These are phyloP conservation scores for Botryosphaeria dothidea DNA, from an alignment of 2,329 filamentous ascomycete genomes.

Conservation along the genomic window DNA sequence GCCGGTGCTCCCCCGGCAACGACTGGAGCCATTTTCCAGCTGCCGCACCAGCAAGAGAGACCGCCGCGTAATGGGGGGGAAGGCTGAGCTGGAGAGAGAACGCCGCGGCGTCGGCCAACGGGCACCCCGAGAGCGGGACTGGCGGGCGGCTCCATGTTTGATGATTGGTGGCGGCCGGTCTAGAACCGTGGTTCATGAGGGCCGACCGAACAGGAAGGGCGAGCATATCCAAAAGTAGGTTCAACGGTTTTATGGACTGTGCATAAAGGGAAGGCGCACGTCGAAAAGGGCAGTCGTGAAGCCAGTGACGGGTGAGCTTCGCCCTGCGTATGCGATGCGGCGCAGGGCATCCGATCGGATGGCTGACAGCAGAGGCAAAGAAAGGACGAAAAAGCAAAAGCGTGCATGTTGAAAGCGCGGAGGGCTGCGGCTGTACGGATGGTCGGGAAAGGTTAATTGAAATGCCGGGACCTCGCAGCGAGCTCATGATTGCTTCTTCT, in stretches of 20 bases:
- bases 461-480: background rate
- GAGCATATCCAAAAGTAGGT: constrained; percentile 4
- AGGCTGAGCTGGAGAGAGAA: background rate
- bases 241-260: constrained; percentile 13
- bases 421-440: constrained; percentile 11
- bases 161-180: constrained; percentile 4
- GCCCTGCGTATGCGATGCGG: background rate
- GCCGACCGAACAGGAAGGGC: background rate
- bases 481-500: background rate
- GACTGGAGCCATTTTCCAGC: background rate
- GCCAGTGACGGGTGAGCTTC: background rate
- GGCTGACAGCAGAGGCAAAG: constrained; percentile 1
- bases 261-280: constrained; percentile 6
- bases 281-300: background rate
- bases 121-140: background rate
- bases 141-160: background rate
- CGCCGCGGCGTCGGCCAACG: background rate
- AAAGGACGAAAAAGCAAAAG: background rate
- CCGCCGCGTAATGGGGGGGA: background rate
- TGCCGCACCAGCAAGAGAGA: background rate
- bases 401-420: background rate
- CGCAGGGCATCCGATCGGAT: background rate
- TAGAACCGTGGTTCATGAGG: constrained; percentile 10
- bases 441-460: constrained; percentile 13
- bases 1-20: background rate